Evolutionary conservation across 345 rosid genomes (phyloP), one percentile per base, ranked within the genome.

Genomic region (Bruguiera gymnorhiza): DNA sequence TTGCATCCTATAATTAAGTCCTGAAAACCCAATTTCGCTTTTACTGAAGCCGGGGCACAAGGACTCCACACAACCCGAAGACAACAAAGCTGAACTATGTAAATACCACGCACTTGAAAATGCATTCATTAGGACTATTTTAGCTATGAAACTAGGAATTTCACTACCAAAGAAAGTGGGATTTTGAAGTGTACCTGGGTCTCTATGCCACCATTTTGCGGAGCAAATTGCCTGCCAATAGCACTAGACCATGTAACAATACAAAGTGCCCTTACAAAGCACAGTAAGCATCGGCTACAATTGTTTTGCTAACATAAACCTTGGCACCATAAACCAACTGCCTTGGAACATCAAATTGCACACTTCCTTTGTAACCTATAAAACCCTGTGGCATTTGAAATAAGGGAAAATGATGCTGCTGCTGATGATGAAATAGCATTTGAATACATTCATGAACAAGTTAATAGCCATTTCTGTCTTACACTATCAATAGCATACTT

Each of bases 161-260:
- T 3, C 36, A 43, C 48, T 31, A 46, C 32, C 20, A 23, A 3
- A 60, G 26, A 27, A 54, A 34, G 9, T 50, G 62, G 20, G 16
- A 26, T 62, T 63, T 13, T 11, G 48, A 13, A 11, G 5, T 13
- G 54, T 80, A 90, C 98, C 96, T 88, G 98, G 29, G 88, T 89
- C 87, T 96, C 98, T 66, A 72, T 66, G 69, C 95, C 83, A 67
- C 91, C 96, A 59, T 81, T 77, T 60, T 76, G 83, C 1, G 87
- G 79, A 64, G 97, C 98, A 88, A 96, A 96, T 77, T 92, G 98
- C 78, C 98, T 86, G 63, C 98, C 90, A 68, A 92, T 95, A 73
- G 91, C 89, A 67, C 99, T 92, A 71, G 90, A 96, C 76, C 99
- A 24, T 24, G 24, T 24, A 24, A 24, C 24, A 24, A 24, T 24